phyloP scores from a whole-genome alignment of 768 basidiomycete species.

The Dentipellis fragilis region DNA sequence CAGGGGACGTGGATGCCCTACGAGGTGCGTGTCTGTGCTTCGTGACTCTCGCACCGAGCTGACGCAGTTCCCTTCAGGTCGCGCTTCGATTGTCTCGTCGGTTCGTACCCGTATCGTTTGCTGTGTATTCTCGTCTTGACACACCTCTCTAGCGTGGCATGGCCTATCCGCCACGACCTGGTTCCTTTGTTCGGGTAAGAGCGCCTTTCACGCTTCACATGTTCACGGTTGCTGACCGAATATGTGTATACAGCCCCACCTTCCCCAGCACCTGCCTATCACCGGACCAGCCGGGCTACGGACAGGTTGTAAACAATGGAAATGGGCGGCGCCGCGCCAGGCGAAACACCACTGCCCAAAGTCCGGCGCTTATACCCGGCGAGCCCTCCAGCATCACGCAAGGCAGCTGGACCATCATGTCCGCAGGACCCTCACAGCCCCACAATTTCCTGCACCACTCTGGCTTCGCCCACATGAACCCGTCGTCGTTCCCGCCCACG shows the following conservation, averaged over 20 bases:
- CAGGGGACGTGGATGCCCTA: constrained; percentile 95
- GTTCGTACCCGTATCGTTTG: constrained; percentile 29
- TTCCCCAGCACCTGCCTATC: constrained; percentile 79
- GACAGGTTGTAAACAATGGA: constrained; percentile 57
- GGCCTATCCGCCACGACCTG: constrained; percentile 79
- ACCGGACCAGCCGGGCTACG: constrained; percentile 80
- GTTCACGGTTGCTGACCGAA: constrained; percentile 4
- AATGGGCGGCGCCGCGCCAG: constrained; percentile 11
- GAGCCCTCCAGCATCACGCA: constrained; percentile 7
- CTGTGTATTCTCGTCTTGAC: constrained; percentile 2
- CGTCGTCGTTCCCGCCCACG: constrained; percentile 5
- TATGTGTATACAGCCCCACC: constrained; percentile 44
- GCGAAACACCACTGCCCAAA: constrained; percentile 9
- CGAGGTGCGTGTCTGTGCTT: constrained; percentile 40
- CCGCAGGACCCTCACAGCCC: constrained; percentile 6
- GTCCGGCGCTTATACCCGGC: constrained; percentile 1
- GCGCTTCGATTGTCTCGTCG: constrained; percentile 72
- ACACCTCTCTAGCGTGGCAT: constrained; percentile 58
- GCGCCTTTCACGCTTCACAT: constrained; percentile 3
- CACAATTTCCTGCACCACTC: neutral
- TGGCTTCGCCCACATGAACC: constrained; percentile 1
- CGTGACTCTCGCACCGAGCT: constrained; percentile 4
- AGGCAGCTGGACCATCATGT: constrained; percentile 14
- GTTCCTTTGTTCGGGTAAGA: constrained; percentile 80
- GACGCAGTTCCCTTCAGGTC: constrained; percentile 34